Conservation (phyloP, 169 alveolate species). For the Babesia bigemina region DNA sequence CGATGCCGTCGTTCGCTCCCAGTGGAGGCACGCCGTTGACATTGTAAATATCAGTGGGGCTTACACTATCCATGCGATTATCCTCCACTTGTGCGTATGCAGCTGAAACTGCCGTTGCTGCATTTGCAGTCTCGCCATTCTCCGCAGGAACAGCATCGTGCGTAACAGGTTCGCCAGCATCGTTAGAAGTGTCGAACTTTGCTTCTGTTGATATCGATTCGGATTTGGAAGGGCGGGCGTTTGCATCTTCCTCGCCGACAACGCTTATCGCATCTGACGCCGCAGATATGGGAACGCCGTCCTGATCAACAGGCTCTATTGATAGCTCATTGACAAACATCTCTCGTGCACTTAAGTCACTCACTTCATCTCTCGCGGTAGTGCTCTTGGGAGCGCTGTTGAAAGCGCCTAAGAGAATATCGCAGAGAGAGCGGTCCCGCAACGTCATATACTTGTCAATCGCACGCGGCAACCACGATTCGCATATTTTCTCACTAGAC, state of each 20-base stretch:
- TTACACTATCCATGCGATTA: not conserved
- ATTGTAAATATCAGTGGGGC: not conserved
- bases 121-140: too few relatives aligned
- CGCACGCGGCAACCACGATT: constrained; percentile 11
- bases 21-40: not conserved
- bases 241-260: not conserved
- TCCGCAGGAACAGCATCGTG: not conserved
- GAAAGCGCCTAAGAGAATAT: constrained; percentile 1
- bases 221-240: not conserved
- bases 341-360: too few relatives aligned
- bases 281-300: too few relatives aligned
- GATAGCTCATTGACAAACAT: too few relatives aligned
- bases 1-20: not conserved
- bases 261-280: too few relatives aligned
- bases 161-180: not conserved
- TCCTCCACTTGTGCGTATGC: not conserved
- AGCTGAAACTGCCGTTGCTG: too few relatives aligned
- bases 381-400: not conserved
- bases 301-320: too few relatives aligned
- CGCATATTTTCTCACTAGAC: not conserved
- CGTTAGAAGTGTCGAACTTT: not conserved
- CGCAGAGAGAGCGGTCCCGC: constrained; percentile 1
- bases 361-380: too few relatives aligned
- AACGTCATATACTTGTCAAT: constrained; percentile 9
- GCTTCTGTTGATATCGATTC: not conserved